Evolutionary conservation across 2,329 filamentous ascomycete genomes (phyloP).

Genomic region (Bipolaris gigantea): DNA sequence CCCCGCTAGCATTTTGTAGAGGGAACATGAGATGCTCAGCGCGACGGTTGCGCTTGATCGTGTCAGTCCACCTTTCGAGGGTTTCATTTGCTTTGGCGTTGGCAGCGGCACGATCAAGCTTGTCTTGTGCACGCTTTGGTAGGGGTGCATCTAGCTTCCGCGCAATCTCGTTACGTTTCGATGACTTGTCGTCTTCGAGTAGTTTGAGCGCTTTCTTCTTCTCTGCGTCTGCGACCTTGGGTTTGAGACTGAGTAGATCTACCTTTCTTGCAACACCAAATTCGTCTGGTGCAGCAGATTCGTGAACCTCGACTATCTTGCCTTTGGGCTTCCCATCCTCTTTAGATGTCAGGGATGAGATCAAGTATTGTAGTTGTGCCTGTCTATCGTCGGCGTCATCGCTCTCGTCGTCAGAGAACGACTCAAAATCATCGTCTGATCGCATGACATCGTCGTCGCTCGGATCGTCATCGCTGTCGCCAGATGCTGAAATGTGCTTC

Average conservation of each 20-base stretch:
- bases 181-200: slow-evolving; percentile 66
- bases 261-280: slow-evolving; percentile 67
- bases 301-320: slow-evolving; percentile 53
- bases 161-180: slow-evolving; percentile 57
- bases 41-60: slow-evolving; percentile 88
- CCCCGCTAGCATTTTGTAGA: slow-evolving; percentile 70
- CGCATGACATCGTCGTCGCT: slow-evolving; percentile 50
- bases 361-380: slow-evolving; percentile 67
- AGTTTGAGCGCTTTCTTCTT: slow-evolving; percentile 80
- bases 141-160: slow-evolving; percentile 81
- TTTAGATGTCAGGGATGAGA: slow-evolving; percentile 63
- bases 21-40: slow-evolving; percentile 92
- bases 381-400: slow-evolving; percentile 57
- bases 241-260: slow-evolving; percentile 73
- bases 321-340: slow-evolving; percentile 38
- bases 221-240: slow-evolving; percentile 70
- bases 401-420: slow-evolving; percentile 52
- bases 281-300: slow-evolving; percentile 64
- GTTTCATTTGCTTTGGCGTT: slow-evolving; percentile 92
- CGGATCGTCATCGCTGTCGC: slow-evolving; percentile 59
- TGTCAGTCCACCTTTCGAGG: slow-evolving; percentile 87
- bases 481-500: slow-evolving; percentile 46
- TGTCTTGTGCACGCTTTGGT: slow-evolving; percentile 82
- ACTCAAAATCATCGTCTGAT: slow-evolving; percentile 54
- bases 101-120: slow-evolving; percentile 77